Base-by-base conservation (phyloP, 768 basidiomycete genomes). In the Lepiota venenata region DNA sequence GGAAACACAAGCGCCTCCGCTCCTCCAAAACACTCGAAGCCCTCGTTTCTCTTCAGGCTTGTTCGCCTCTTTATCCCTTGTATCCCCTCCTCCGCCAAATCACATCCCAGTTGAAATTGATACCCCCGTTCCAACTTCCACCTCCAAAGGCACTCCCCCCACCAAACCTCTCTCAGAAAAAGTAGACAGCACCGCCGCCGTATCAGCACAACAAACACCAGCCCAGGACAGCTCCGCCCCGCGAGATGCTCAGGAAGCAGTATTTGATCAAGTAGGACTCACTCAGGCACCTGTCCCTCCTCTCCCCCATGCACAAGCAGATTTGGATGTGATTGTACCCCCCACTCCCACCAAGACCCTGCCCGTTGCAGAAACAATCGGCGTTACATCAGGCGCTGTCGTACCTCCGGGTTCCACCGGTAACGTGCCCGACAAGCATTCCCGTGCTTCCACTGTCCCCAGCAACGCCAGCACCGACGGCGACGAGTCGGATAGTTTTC, bases 371-470 rank as follows among this genome's bases (percentile, higher is more conserved):
- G 93, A 94, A 71, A 92, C 93, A 6, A 92, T 86, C 57, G 93
- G 90, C 12, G 75, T 97, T 59, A 91, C 89, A 9, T 93, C 91
- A n/a, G 88, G 92, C 29, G 91, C 91, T 41, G 94, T 96, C 20
- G 91, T 94, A 63, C 81, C 93, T 2, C 93, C 95, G 12, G 93
- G 93, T 29, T 91, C 92, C 21, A 88, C 81, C 45, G 88, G 81
- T 21, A 40, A 43, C 18, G 2, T 37, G 1, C 43, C 46, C 27
- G 52, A 54, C 36, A 46, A 40, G 38, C 52, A 54, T 35, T 46
- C 45, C 12, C 44, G 52, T 5, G 37, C 52, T 47, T 54, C 52
- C n/a, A 54, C 52, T 22, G 72, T 69, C 20, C 64, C 71, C 27
- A 61, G 67, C 9, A 62, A 58, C 15, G 63, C 69, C 29, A 77